Base-by-base conservation (phyloP, 768 basidiomycete species). In the Hygrophorus pudorinus region DNA sequence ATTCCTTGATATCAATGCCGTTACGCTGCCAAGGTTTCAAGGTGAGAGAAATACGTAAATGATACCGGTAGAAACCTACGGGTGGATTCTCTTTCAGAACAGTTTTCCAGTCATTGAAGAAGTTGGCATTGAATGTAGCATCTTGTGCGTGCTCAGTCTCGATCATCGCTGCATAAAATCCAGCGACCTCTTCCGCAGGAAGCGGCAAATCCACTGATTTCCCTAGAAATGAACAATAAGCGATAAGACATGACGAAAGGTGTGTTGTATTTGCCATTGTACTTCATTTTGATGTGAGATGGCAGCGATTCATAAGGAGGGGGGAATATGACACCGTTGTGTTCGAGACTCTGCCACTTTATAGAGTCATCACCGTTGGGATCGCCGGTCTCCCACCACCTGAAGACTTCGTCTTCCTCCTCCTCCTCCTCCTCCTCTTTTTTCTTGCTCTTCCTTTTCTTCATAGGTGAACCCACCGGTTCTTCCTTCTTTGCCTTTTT, bases 341-440 rank as follows among this genome's bases (percentile, higher is more conserved):
- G 96, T 56, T 90, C 84, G 41, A 99, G 74, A n/a, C 90, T 96
- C 49, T 77, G 76, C 96, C 96, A 99, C 62, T 97, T 96, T 45
- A 78, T 68, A 31, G 78, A 71, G 9, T 78, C 86, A 56, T 91
- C 88, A 42, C 77, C 79, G 46, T 85, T 76, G 24, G 69, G 71
- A 51, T 83, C 73, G 52, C 38, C 36, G 1, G 75, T 66, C 48
- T 91, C 85, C 94, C 92, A 96, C 88, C 89, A 93, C 49, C 76
- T 75, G 61, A 78, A 90, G 38, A 80, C 72, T 45, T 77, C 79
- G 44, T 82, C 83, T 44, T 78, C 73, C 32, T 90, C 86, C 55
- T 78, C 77, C 45, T 84, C 74, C 57, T 76, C 24, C 4, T 24
- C 69, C 55, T 73, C 71, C 54, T 68, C 68, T 60, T 68, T 78